phyloP scores from a whole-genome alignment of 371 early-diverging fungal species.

The Nosema granulosis region DNA sequence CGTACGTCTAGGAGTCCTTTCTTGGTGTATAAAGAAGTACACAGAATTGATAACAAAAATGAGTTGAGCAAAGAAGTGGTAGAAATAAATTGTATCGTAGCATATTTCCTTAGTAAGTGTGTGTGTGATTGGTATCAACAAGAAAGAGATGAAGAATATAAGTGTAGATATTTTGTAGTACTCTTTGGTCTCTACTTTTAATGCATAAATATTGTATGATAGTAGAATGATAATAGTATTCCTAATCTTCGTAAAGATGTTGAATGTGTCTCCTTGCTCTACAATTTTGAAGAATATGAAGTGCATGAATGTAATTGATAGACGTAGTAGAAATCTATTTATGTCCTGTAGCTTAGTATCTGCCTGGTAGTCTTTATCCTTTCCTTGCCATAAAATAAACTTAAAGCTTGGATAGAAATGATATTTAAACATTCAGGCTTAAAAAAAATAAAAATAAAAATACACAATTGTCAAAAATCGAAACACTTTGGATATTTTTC shows the following conservation, averaged over 20 bases:
- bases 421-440: background rate
- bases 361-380: background rate
- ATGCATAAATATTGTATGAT: conserved; percentile 3
- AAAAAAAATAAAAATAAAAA: background rate
- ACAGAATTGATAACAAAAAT: conserved; percentile 43
- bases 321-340: conserved; percentile 14
- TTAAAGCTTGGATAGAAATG: background rate
- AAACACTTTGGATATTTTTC: too few species aligned
- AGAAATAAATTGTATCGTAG: conserved; percentile 40
- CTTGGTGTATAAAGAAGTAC: conserved; percentile 21
- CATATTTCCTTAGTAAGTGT: conserved; percentile 45
- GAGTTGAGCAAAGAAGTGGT: conserved; percentile 30
- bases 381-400: background rate
- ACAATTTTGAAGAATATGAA: conserved; percentile 20
- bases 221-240: conserved; percentile 10
- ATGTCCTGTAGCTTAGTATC: conserved; percentile 3
- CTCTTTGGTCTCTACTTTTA: background rate
- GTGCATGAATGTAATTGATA: conserved; percentile 23
- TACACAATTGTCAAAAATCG: too few species aligned
- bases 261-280: conserved; percentile 8
- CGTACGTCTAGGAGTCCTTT: background rate
- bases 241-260: conserved; percentile 4
- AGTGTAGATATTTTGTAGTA: conserved; percentile 27
- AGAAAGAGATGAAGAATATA: conserved; percentile 26
- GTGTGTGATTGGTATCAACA: conserved; percentile 42